Percentiles rank a stretch among this genome's conserved stretches.
These are phyloP conservation scores for Candida boleticola DNA, from an alignment of 805 yeast species.

Conservation along the genomic window DNA sequence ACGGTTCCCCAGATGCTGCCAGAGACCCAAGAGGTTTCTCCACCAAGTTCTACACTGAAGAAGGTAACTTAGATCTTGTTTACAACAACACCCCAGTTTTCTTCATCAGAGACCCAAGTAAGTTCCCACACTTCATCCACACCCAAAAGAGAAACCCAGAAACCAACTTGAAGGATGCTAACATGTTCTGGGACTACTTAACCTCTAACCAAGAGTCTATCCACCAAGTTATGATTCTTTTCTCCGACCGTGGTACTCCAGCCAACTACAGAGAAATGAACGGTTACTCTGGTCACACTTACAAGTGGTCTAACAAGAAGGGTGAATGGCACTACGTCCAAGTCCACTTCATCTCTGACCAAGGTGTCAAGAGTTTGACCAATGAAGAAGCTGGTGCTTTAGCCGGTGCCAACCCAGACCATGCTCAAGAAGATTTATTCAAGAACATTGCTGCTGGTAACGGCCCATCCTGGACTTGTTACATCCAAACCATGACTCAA, in stretches of 20 bases:
- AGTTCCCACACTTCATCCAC: constrained; percentile 86
- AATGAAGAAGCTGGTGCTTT: constrained; percentile 67
- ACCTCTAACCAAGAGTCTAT: constrained; percentile 69
- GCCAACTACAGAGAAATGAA: constrained; percentile 72
- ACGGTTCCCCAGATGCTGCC: constrained; percentile 77
- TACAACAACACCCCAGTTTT: constrained; percentile 85
- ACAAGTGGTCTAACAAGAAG: constrained; percentile 72
- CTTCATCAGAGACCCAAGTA: constrained; percentile 79
- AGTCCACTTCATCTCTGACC: constrained; percentile 69
- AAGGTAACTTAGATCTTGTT: constrained; percentile 82
- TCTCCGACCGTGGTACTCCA: constrained; percentile 83
- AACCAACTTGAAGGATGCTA: constrained; percentile 75
- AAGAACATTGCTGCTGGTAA: constrained; percentile 76
- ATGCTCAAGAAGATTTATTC: constrained; percentile 76
- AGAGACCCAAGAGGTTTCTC: constrained; percentile 89
- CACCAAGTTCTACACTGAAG: constrained; percentile 76
- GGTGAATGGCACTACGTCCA: constrained; percentile 81
- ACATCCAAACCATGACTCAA: constrained; percentile 82
- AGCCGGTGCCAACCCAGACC: constrained; percentile 80
- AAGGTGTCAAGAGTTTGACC: constrained; percentile 51
- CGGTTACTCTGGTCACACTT: constrained; percentile 83
- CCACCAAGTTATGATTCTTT: constrained; percentile 72
- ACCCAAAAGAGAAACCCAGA: constrained; percentile 86
- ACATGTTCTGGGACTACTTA: constrained; percentile 84
- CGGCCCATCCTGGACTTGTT: constrained; percentile 80